These are phyloP conservation scores for Suhomyces emberorum DNA, from an alignment of 805 yeast genomes.

Conservation along the genomic window DNA sequence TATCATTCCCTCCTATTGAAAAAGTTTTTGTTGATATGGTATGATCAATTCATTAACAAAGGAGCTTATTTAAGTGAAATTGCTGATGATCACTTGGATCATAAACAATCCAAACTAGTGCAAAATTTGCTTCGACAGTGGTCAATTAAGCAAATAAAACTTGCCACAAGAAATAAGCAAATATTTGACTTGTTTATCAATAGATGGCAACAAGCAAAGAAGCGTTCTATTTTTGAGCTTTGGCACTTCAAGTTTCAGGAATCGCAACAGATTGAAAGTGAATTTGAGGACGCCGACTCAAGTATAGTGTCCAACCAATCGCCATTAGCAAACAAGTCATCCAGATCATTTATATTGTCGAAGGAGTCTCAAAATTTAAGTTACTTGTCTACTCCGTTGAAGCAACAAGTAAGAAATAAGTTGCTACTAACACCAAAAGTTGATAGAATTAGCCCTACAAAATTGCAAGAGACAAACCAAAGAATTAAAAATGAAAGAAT, in stretches of 20 bases:
- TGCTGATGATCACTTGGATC: slow-evolving; percentile 28
- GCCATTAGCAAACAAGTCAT: slow-evolving; percentile 27
- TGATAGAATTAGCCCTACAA: slow-evolving; percentile 31
- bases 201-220: slow-evolving; percentile 28
- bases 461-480: slow-evolving; percentile 38
- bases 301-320: slow-evolving; percentile 26
- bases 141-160: slow-evolving; percentile 35
- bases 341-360: slow-evolving; percentile 3
- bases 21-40: slow-evolving; percentile 33
- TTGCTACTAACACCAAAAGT: slow-evolving; percentile 20
- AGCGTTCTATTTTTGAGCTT: slow-evolving; percentile 32
- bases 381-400: slow-evolving; percentile 35
- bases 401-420: slow-evolving; percentile 16
- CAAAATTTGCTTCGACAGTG: slow-evolving; percentile 30
- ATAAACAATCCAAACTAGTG: slow-evolving; percentile 23
- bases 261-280: not conserved
- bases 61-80: slow-evolving; percentile 22
- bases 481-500: slow-evolving; percentile 31
- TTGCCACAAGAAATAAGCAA: slow-evolving; percentile 30
- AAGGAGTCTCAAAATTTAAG: slow-evolving; percentile 10
- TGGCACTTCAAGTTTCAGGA: slow-evolving; percentile 31
- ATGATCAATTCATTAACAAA: slow-evolving; percentile 25
- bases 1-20: slow-evolving; percentile 18
- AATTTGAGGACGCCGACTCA: slow-evolving; percentile 15
- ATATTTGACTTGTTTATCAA: slow-evolving; percentile 31